Base-by-base conservation (phyloP, 129 eudicot genomes). In the Pulicaria dysenterica region DNA sequence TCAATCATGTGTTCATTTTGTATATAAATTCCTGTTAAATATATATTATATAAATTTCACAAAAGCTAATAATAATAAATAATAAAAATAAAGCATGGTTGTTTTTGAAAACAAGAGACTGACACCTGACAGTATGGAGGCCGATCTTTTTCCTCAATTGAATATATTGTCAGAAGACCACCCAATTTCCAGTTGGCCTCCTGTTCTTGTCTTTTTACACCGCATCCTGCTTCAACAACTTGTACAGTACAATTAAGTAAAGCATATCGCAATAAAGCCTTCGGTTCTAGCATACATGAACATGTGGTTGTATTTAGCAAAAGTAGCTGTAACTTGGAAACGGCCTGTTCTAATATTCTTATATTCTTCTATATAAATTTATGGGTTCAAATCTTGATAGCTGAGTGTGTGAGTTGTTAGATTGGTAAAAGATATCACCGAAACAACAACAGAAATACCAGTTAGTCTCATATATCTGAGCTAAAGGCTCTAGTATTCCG, bases 121-220 rank as follows among this genome's bases (percentile, higher is more conserved):
- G 80, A 44, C 73, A 66, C 43, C 3, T 66, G 73, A 65, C 67
- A 64, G 40, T 9, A 15, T 40, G 64, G 46, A 56, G 64, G 48
- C 38, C 73, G 36, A 69, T 69, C 38, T 49, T 38, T 67, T n/a
- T n/a, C 58, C 79, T 75, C 42, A 75, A 75, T 75, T 75, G 34
- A 75, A 64, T 75, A 67, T 38, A 0, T 34, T 77, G 77, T 77
- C 82, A 77, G 82, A 77, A 70, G 58, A 43, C 67, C 72, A 61
- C 72, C 72, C 40, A 48, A 46, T 50, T 73, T 50, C 73, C 54
- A 74, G 79, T 42, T 65, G 73, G 79, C 65, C 64, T 42, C 73
- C 14, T 75, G 39, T 66, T 44, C 46, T 24, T 75, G 73, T 75
- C 58, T 8, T 60, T 72, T 41, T 66, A 65, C 65, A 58, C 17